Evolutionary conservation across 768 basidiomycete species (phyloP), one percentile per base, ranked within the genome.

Genomic region (Tylopilus rubrobrunneus): DNA sequence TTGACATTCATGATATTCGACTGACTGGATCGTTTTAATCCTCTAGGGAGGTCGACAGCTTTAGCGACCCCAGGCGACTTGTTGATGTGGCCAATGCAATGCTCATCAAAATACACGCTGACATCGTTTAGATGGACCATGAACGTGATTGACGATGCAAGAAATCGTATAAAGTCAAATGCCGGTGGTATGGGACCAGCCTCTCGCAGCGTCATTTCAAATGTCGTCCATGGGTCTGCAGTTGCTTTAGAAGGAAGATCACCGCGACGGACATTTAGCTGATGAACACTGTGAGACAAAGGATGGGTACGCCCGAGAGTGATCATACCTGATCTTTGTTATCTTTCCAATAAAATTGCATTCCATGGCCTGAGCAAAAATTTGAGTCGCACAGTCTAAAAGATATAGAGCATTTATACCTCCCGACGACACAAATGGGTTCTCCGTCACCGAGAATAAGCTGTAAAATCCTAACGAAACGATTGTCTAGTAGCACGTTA

Each of bases 341-440:
- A 10, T 39, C 39, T 10, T 39, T 39, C 39, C 39, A 39, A 19
- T 39, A 39, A 39, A 39, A 39, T 10, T 39, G 33, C 28, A 45
- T 45, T 5, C 29, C 45, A 12, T 45, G n/a, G 3, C 28, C 45
- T 81, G 66, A 56, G 45, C 58, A 23, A 40, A 55, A 28, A 21
- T 7, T 39, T 51, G 14, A 48, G 56, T 14, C 31, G 40, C 23
- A 14, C 23, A 7, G 5, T 1, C n/a, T 3, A 1, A 12, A 28
- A 21, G 23, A 34, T 1, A 31, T n/a, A 8, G n/a, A 73, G 9
- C 61, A 71, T 54, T 11, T 75, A 49, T 66, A 86, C 87, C 82
- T 74, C 89, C 89, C 17, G 89, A 92, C 4, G 80, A 87, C 1
- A 92, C 89, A 62, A 88, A 86, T 0, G 89, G 89, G 58, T 88